Percentiles rank a stretch among this genome's conserved stretches.
These are phyloP conservation scores for Penicillium sp. DNA, from an alignment of 2,329 filamentous ascomycete species.

Conservation along the genomic window DNA sequence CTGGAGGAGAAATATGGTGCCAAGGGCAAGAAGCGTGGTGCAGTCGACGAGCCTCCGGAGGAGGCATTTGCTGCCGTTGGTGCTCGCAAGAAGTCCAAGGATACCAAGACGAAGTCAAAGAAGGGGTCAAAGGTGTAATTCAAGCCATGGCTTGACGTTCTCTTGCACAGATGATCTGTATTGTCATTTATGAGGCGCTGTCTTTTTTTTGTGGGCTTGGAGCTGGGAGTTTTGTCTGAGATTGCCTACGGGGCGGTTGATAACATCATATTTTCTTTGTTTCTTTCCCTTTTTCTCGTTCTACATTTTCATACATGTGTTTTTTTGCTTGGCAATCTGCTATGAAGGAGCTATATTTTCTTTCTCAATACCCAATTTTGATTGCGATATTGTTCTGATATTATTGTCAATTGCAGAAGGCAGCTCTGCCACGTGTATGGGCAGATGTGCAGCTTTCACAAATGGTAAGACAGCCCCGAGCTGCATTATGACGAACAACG, in stretches of 20 bases:
- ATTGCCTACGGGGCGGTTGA: slow-evolving; percentile 1
- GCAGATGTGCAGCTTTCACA: not conserved
- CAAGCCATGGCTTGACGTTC: not conserved
- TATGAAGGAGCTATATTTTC: not conserved
- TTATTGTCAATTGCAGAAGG: not conserved
- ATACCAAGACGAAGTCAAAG: slow-evolving; percentile 34
- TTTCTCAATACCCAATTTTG: not conserved
- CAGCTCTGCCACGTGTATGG: not conserved
- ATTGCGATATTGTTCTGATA: not conserved
- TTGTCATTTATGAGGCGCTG: slow-evolving; percentile 4
- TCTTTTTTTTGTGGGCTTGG: slow-evolving; percentile 2
- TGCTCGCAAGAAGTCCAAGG: slow-evolving; percentile 41
- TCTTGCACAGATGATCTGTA: not conserved
- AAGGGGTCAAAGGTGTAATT: slow-evolving; percentile 23
- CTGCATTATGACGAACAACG: not conserved
- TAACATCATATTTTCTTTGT: not conserved
- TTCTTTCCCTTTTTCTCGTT: slow-evolving; percentile 6
- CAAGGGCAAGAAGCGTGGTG: slow-evolving; percentile 43
- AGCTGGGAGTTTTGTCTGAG: slow-evolving; percentile 8
- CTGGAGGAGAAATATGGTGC: slow-evolving; percentile 73
- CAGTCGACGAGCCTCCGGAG: slow-evolving; percentile 58
- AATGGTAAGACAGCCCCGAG: not conserved
- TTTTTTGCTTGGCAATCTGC: not conserved
- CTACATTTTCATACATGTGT: not conserved
- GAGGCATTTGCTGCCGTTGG: slow-evolving; percentile 54